These are phyloP conservation scores for Acanthamoeba castellanii DNA, from an alignment of 208 protist genomes.

Conservation along the genomic window DNA sequence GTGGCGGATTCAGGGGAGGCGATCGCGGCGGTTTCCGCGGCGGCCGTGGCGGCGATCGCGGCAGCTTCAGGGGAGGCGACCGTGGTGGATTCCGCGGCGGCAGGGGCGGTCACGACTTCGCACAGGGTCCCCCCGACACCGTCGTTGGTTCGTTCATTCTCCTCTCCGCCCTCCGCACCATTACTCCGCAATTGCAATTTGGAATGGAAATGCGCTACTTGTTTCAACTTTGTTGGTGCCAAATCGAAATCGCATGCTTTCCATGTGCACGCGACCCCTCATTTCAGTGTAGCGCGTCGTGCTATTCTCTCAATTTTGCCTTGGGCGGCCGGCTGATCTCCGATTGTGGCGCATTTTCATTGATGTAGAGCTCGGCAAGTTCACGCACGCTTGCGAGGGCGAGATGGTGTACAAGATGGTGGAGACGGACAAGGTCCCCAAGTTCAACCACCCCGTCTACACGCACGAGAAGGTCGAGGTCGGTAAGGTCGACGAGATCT, in stretches of 20 bases:
- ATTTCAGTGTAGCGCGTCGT: no score
- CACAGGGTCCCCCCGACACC: slow-evolving; percentile 56
- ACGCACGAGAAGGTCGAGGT: slow-evolving; percentile 55
- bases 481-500: slow-evolving; percentile 77
- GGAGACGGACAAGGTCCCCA: slow-evolving; percentile 64
- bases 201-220: background rate
- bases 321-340: background rate
- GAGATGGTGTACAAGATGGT: slow-evolving; percentile 75
- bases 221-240: background rate
- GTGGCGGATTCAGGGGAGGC: slow-evolving; percentile 61
- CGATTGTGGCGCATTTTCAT: background rate
- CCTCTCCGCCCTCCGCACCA: background rate
- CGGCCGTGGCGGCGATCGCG: slow-evolving; percentile 44
- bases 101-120: slow-evolving; percentile 48
- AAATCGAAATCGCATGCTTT: background rate
- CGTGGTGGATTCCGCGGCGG: slow-evolving; percentile 66
- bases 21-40: background rate
- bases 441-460: slow-evolving; percentile 76
- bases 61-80: background rate
- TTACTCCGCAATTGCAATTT: background rate
- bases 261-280: background rate
- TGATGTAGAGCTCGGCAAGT: slow-evolving; percentile 55
- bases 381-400: slow-evolving; percentile 74
- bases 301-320: background rate
- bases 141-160: slow-evolving; percentile 34